Base-by-base conservation (phyloP, 1,139 yeast genomes). In the Pichia sp. region DNA sequence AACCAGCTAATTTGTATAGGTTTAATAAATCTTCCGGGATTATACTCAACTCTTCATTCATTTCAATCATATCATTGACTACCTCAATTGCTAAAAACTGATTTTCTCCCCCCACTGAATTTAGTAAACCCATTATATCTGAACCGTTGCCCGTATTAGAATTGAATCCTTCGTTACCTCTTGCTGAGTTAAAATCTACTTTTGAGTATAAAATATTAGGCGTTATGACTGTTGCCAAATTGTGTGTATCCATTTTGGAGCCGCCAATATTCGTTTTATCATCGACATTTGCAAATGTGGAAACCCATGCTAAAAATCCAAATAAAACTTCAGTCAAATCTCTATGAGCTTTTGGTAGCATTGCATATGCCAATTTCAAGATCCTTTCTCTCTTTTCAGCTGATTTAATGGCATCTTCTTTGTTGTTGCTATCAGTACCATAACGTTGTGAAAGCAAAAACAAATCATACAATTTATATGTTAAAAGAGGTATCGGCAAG, bases 161-260 rank as follows among this genome's bases (percentile, higher is more conserved):
- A 27, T 27, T 33, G 33, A 10, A 8, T 1, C 9, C 33, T 8
- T 8, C 33, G 2, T 9, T 6, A n/a, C 16, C 11, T n/a, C 27
- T 27, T 32, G 33, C 8, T 23, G 16, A 3, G 33, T 28, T 16
- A 31, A 16, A 28, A 27, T 44, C 43, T 29, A 71, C 72, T 52
- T 69, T 65, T 8, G 9, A 8, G 54, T 83, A 83, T 37, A 94
- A 69, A 40, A 94, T 80, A 56, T 92, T 94, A 1, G 99, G 99
- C 0, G 97, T 85, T 44, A 94, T 75, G 4, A 94, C 99, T 0
- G 98, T 92, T 1, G 98, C 95, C 50, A 94, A 71, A 61, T 94
- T 94, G 60, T 90, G 95, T 34, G 85, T 77, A 61, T 92, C 97
- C 99, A 94, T 94, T 66, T 90, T 92, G 6, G 97, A 88, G 0